These are phyloP conservation scores for Magnolia sinica DNA, from an alignment of 164 flowering plant species.

Conservation along the genomic window DNA sequence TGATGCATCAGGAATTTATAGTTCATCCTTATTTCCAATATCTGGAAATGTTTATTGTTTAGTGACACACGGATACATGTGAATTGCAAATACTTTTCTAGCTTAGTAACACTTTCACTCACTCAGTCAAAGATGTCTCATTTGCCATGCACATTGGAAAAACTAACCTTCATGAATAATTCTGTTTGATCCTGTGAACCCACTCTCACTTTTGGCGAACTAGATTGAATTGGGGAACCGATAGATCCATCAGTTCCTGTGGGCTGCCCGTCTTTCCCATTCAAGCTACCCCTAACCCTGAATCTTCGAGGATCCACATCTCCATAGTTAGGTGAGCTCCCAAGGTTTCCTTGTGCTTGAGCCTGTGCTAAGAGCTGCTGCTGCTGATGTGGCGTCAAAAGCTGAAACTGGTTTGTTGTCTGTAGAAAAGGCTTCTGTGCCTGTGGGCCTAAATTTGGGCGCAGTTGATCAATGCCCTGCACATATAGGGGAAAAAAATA, in stretches of 20 bases:
- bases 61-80: too few relatives aligned
- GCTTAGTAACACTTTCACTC: background rate
- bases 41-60: too few relatives aligned
- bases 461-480: constrained; percentile 71
- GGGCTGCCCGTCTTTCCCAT: constrained; percentile 63
- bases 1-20: too few relatives aligned
- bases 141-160: background rate
- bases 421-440: constrained; percentile 62
- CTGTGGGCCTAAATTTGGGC: constrained; percentile 59
- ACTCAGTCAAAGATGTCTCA: background rate
- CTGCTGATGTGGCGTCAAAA: constrained; percentile 57
- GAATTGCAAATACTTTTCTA: background rate
- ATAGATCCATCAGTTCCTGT: constrained; percentile 77
- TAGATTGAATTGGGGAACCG: constrained; percentile 75
- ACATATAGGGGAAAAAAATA: constrained; percentile 2
- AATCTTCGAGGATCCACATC: constrained; percentile 61
- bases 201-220: constrained; percentile 66
- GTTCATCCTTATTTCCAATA: too few relatives aligned
- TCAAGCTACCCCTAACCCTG: constrained; percentile 52
- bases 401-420: constrained; percentile 55
- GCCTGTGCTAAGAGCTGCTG: constrained; percentile 69
- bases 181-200: constrained; percentile 31
- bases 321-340: constrained; percentile 47
- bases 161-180: constrained; percentile 32
- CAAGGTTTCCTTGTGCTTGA: constrained; percentile 60